Base-by-base conservation (phyloP, 177 flowering plant species). In the Vitis hybrid region DNA sequence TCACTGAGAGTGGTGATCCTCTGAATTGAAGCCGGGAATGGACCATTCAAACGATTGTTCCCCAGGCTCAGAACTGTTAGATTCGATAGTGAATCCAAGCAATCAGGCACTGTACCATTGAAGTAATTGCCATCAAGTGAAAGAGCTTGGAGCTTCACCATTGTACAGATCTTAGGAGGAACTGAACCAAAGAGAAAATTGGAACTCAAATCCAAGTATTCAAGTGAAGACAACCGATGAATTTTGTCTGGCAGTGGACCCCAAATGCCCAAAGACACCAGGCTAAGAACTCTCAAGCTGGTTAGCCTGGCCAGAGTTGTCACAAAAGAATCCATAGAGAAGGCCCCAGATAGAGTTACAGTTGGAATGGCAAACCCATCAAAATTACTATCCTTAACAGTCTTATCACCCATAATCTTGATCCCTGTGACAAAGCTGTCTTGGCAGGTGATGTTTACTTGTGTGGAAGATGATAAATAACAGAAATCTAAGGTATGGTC, bases 241-340 rank as follows among this genome's bases (percentile, higher is more conserved):
- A 94, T 89, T 61, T 89, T 91, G 51, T 84, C 94, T 1, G 93
- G 87, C 2, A 94, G 81, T n/a, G 90, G 81, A 11, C 98, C 98
- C 98, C 97, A 94, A 52, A 94, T 85, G 18, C 98, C 97, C 71
- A 94, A 67, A 72, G 96, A 85, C 66, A 89, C 96, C 60, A 94
- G 77, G 59, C 82, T 80, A 62, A 92, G 86, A 55, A 83, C 89
- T 79, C 74, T 90, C 75, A 93, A 81, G 75, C 72, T 86, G 60
- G 71, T 79, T 19, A 93, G 70, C 80, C 91, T 89, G 5, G 95
- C 72, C 72, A 93, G 66, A 6, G 97, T 93, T 15, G 87, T 77
- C 13, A 91, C 79, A 76, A 93, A 88, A 32, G 98, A 89, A 72
- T 93, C 98, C 70, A 90, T 79, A 11, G 91, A 90, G 80, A 93